Evolutionary conservation across 257 asterid species (phyloP).

Genomic region (Solanum stenotomum): DNA sequence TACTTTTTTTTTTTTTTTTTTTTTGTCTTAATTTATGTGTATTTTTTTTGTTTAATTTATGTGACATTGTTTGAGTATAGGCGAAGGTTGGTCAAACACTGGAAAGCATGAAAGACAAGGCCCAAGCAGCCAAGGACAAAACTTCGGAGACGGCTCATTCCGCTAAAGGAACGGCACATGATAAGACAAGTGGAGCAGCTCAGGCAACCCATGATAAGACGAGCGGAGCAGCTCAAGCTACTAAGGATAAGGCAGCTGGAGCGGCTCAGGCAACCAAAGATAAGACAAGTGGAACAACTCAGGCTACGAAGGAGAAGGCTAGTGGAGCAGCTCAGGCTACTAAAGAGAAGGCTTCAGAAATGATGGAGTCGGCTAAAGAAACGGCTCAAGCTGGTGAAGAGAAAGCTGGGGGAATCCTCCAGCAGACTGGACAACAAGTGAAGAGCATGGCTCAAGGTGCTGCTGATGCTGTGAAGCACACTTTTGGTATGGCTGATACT

Average conservation of each 20-base stretch:
- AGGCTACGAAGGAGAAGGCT: slow-evolving; percentile 46
- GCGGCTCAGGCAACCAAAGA: slow-evolving; percentile 13
- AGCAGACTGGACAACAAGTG: slow-evolving; percentile 32
- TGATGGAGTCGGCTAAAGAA: slow-evolving; percentile 51
- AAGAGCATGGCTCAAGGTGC: slow-evolving; percentile 55
- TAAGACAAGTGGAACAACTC: slow-evolving; percentile 19
- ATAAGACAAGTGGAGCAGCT: slow-evolving; percentile 7
- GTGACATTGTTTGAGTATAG: slow-evolving; percentile 6
- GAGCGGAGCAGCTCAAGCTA: not conserved
- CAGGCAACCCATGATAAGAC: slow-evolving; percentile 10
- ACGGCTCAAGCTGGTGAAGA: slow-evolving; percentile 63
- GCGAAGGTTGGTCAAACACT: slow-evolving; percentile 55
- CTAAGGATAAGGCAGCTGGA: slow-evolving; percentile 11
- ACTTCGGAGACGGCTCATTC: slow-evolving; percentile 14
- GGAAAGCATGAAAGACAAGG: slow-evolving; percentile 42
- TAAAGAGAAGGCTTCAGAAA: slow-evolving; percentile 54
- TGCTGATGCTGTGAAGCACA: slow-evolving; percentile 54
- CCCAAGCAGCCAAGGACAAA: slow-evolving; percentile 34
- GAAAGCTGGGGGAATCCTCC: slow-evolving; percentile 54
- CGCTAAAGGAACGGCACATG: not conserved
- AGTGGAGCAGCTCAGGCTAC: slow-evolving; percentile 40
- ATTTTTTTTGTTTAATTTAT: not conserved
- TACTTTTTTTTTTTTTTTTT: not conserved
- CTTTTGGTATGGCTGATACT: slow-evolving; percentile 36
- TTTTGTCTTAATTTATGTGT: not conserved